phyloP scores from a whole-genome alignment of 2,329 filamentous ascomycete genomes.

The Dothistroma pini region DNA sequence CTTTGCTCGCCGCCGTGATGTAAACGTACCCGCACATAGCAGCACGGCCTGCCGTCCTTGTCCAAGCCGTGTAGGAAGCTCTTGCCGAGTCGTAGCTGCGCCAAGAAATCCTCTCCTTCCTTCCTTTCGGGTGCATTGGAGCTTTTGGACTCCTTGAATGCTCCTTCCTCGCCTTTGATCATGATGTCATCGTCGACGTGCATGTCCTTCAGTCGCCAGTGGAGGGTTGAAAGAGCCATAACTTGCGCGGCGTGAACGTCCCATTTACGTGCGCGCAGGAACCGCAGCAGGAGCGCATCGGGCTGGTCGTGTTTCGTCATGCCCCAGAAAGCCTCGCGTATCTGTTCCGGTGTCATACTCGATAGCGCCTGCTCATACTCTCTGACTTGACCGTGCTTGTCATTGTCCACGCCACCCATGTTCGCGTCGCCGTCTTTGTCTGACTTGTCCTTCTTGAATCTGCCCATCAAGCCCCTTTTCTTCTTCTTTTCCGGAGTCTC shows the following conservation, averaged over 20 bases:
- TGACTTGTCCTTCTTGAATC: conserved; percentile 62
- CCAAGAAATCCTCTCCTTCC: conserved; percentile 71
- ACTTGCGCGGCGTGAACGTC: conserved; percentile 87
- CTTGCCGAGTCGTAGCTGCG: conserved; percentile 84
- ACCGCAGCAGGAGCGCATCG: conserved; percentile 76
- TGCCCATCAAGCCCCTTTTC: conserved; percentile 68
- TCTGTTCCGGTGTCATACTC: conserved; percentile 69
- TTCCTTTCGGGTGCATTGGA: conserved; percentile 61
- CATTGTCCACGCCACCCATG: conserved; percentile 57
- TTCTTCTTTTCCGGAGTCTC: conserved; percentile 52
- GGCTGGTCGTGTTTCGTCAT: conserved; percentile 97
- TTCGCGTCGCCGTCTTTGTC: conserved; percentile 53
- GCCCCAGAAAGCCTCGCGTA: conserved; percentile 79
- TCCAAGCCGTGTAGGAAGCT: conserved; percentile 87
- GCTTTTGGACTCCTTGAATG: conserved; percentile 57
- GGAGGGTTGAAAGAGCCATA: conserved; percentile 92
- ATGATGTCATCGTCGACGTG: conserved; percentile 88
- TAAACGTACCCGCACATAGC: conserved; percentile 75
- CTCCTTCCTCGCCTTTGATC: conserved; percentile 66
- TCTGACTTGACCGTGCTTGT: conserved; percentile 90
- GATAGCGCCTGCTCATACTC: conserved; percentile 79
- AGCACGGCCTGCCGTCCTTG: conserved; percentile 79
- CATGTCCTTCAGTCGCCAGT: conserved; percentile 81
- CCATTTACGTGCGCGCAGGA: conserved; percentile 90
- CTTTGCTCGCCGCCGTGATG: conserved; percentile 80